Percentiles rank a stretch among this genome's conserved stretches.
Evolutionary conservation across 176 grass and related monocot genomes (phyloP).

Genomic region (Paspalum vaginatum): DNA sequence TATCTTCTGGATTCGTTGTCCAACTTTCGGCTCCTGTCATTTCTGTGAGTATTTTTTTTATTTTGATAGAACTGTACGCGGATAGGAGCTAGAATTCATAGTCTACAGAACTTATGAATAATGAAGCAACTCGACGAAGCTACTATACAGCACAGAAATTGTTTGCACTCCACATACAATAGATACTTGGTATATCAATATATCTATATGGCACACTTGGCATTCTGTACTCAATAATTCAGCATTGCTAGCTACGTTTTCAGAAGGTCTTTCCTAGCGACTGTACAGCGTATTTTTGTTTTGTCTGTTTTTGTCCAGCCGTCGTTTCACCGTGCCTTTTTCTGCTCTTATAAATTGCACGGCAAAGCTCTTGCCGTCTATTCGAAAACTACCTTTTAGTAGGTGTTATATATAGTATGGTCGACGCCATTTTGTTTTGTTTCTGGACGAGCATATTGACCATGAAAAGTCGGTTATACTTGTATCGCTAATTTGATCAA

Average conservation of each 20-base stretch:
- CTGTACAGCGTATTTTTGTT: too few species aligned
- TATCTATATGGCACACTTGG: not conserved
- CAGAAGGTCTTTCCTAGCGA: not conserved
- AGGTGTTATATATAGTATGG: not conserved
- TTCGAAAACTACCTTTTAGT: not conserved
- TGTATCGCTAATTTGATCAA: not conserved
- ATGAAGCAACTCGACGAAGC: constrained; percentile 14
- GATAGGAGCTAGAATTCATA: constrained; percentile 8
- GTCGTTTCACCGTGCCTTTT: too few species aligned
- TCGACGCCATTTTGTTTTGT: not conserved
- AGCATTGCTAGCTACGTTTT: not conserved
- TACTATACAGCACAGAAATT: constrained; percentile 24
- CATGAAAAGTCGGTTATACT: not conserved
- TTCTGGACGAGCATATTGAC: not conserved
- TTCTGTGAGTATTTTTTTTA: constrained; percentile 11
- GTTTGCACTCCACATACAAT: constrained; percentile 1
- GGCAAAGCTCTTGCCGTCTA: too few species aligned
- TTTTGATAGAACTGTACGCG: not conserved
- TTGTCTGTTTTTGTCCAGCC: too few species aligned
- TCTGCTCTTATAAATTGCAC: too few species aligned
- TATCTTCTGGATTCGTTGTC: not conserved
- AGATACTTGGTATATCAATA: not conserved
- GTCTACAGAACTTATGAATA: constrained; percentile 32
- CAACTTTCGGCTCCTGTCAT: not conserved
- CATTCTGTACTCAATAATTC: not conserved